Evolutionary conservation across 108 stramenopile genomes (phyloP).

Genomic region (Conticribra weissflogii): DNA sequence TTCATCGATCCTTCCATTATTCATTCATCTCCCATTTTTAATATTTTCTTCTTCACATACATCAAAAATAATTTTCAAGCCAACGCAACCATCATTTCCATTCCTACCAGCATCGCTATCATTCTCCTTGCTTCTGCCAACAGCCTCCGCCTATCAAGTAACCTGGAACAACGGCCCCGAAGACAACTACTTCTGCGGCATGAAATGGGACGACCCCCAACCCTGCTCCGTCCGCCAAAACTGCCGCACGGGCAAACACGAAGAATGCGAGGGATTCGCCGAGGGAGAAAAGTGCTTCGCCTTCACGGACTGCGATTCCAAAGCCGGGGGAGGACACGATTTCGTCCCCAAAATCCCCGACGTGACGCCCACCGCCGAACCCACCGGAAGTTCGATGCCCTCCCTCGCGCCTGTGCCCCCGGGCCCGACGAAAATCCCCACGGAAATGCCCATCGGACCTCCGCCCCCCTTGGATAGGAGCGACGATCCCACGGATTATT

Average conservation of each 20-base stretch:
- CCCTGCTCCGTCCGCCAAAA: conserved; percentile 39
- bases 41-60: too few species aligned
- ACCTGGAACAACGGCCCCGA: conserved; percentile 42
- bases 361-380: background rate
- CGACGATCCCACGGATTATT: conserved; percentile 37
- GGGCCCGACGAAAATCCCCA: conserved; percentile 15
- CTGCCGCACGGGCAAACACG: conserved; percentile 41
- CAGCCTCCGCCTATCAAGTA: conserved; percentile 19
- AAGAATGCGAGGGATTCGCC: conserved; percentile 43
- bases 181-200: conserved; percentile 43
- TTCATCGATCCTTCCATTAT: too few species aligned
- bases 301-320: conserved; percentile 31
- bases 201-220: conserved; percentile 20
- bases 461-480: conserved; percentile 1
- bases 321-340: conserved; percentile 15
- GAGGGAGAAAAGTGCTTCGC: conserved; percentile 48
- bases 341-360: conserved; percentile 1
- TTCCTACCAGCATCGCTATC: too few species aligned
- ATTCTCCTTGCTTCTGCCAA: too few species aligned
- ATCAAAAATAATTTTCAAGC: too few species aligned
- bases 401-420: background rate
- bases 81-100: too few species aligned
- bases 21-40: too few species aligned
- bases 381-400: background rate
- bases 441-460: conserved; percentile 7